phyloP scores from a whole-genome alignment of 202 grass and related monocot species.

The Digitaria exilis region DNA sequence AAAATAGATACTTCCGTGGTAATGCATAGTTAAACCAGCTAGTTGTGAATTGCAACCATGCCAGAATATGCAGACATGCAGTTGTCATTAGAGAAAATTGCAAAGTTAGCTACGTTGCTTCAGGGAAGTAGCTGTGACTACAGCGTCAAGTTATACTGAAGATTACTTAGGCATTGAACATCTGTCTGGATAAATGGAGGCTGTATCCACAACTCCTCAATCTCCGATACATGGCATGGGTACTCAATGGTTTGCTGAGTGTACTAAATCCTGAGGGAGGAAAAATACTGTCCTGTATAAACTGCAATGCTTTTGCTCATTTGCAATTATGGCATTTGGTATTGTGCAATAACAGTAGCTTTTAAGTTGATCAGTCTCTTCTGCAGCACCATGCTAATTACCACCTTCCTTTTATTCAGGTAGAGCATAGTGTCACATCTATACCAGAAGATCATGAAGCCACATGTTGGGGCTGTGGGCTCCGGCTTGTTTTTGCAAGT shows the following conservation, averaged over 20 bases:
- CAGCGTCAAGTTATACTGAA: background rate
- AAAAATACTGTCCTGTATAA: background rate
- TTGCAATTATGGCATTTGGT: background rate
- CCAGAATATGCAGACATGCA: background rate
- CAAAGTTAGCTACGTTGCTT: background rate
- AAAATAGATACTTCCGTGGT: background rate
- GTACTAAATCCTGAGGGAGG: background rate
- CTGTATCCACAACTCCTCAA: background rate
- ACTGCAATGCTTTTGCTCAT: background rate
- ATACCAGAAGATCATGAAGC: conserved; percentile 73
- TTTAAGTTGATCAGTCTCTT: background rate
- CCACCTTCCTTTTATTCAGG: conserved; percentile 53
- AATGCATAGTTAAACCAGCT: background rate
- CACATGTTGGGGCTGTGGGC: conserved; percentile 92
- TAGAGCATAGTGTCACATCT: conserved; percentile 69
- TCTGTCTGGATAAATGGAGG: background rate
- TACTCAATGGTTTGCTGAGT: background rate
- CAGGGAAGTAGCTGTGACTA: conserved; percentile 5
- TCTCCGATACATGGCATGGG: background rate
- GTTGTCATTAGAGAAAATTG: background rate
- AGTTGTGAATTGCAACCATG: background rate
- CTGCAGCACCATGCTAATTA: conserved; percentile 13
- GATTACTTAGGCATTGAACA: background rate
- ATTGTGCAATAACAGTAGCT: background rate
- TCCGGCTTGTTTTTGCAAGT: conserved; percentile 65